phyloP scores from a whole-genome alignment of 192 early-diverging fungal genomes.

The Gamsiella multidivaricata region DNA sequence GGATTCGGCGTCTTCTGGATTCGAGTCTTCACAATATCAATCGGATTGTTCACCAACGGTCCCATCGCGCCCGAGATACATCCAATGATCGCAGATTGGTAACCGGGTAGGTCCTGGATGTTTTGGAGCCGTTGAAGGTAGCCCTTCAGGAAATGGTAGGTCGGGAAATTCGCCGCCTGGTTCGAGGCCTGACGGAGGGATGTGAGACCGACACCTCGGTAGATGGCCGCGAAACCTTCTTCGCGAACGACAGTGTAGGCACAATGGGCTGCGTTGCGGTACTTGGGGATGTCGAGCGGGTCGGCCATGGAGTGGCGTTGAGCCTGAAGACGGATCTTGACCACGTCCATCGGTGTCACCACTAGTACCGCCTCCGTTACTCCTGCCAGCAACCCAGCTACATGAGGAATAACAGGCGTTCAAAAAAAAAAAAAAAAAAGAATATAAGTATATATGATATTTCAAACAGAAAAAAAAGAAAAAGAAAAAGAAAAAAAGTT shows the following conservation, averaged over 20 bases:
- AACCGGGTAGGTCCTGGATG: conserved; percentile 82
- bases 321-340: conserved; percentile 98
- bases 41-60: conserved; percentile 94
- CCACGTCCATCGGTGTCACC: conserved; percentile 99
- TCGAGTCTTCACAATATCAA: conserved; percentile 99
- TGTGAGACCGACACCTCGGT: conserved; percentile 95
- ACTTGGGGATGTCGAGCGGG: conserved; percentile 96
- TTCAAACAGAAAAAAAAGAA: background rate
- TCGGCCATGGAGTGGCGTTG: conserved; percentile 96
- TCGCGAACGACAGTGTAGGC: conserved; percentile 92
- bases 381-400: conserved; percentile 93
- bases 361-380: conserved; percentile 93
- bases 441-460: too few species aligned
- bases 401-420: background rate
- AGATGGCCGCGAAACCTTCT: conserved; percentile 87
- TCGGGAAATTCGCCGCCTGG: conserved; percentile 99
- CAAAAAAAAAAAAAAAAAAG: too few species aligned
- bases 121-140: conserved; percentile 74
- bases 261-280: conserved; percentile 92
- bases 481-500: background rate
- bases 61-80: conserved; percentile 90
- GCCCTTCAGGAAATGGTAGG: conserved; percentile 91
- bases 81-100: conserved; percentile 91
- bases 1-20: conserved; percentile 86
- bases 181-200: conserved; percentile 96